Conservation (phyloP, 2,329 filamentous ascomycete species). For the Botryotinia convoluta region DNA sequence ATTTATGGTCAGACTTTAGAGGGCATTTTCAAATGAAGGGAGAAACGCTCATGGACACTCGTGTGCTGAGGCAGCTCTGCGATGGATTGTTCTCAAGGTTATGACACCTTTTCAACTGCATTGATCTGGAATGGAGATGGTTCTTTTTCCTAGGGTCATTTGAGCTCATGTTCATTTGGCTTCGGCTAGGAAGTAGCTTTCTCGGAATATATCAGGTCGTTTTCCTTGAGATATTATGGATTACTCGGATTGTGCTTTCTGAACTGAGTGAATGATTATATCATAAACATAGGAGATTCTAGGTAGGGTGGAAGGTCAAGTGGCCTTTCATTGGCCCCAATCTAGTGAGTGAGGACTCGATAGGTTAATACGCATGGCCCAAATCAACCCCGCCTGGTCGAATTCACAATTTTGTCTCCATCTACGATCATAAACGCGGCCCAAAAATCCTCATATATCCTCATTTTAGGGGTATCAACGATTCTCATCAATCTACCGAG, state of each 20-base stretch:
- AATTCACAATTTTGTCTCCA: not conserved
- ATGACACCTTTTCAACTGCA: slow-evolving; percentile 15
- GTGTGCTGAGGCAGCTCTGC: slow-evolving; percentile 16
- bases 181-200: slow-evolving; percentile 20
- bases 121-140: slow-evolving; percentile 20
- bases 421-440: not conserved
- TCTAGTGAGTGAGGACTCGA: not conserved
- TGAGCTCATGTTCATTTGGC: slow-evolving; percentile 14
- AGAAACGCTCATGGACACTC: slow-evolving; percentile 18
- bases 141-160: slow-evolving; percentile 14
- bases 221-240: slow-evolving; percentile 15
- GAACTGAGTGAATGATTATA: slow-evolving; percentile 12
- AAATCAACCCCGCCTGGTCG: not conserved
- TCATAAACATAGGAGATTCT: not conserved
- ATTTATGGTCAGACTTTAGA: slow-evolving; percentile 13
- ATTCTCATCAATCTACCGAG: not conserved
- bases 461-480: not conserved
- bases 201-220: slow-evolving; percentile 21
- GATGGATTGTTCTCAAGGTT: slow-evolving; percentile 18
- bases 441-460: not conserved
- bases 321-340: not conserved
- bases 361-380: not conserved
- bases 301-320: not conserved
- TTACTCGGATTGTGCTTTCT: not conserved
- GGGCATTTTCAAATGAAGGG: slow-evolving; percentile 20